Evolutionary conservation across 129 eudicot genomes (phyloP).

Genomic region (Scalesia atractyloides): DNA sequence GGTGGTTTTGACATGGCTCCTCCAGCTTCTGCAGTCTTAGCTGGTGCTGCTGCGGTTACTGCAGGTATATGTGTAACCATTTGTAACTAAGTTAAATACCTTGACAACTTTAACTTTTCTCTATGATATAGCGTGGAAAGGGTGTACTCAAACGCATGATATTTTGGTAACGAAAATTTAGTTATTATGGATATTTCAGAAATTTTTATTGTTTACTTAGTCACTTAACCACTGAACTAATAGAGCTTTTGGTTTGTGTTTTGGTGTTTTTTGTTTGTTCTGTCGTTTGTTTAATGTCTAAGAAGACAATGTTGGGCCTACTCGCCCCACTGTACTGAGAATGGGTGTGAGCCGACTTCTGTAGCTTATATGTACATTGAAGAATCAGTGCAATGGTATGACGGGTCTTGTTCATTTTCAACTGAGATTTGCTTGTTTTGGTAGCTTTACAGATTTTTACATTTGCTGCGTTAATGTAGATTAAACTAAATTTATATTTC

Average conservation of each 20-base stretch:
- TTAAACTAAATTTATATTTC: conserved; percentile 16
- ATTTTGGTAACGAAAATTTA: conserved; percentile 83
- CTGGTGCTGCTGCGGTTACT: conserved; percentile 67
- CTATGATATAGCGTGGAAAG: conserved; percentile 81
- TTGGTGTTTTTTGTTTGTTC: conserved; percentile 96
- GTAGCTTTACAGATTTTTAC: conserved; percentile 60
- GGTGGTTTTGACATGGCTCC: conserved; percentile 99
- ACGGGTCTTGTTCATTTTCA: conserved; percentile 89
- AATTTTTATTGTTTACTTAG: conserved; percentile 54
- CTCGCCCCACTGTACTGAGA: conserved; percentile 99
- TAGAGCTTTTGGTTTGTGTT: conserved; percentile 92
- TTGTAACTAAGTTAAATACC: conserved; percentile 15
- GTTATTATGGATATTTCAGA: conserved; percentile 41
- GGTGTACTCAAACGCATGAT: conserved; percentile 76
- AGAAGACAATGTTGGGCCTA: conserved; percentile 99
- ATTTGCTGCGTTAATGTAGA: conserved; percentile 36
- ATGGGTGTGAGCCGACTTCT: conserved; percentile 99
- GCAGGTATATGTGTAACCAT: conserved; percentile 54
- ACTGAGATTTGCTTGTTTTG: conserved; percentile 81
- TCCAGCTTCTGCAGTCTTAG: conserved; percentile 84
- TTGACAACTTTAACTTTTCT: conserved; percentile 50
- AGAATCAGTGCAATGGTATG: conserved; percentile 80
- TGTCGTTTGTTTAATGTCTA: conserved; percentile 83
- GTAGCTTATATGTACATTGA: conserved; percentile 93
- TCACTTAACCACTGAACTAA: conserved; percentile 75